These are phyloP conservation scores for Erysimum cheiranthoides DNA, from an alignment of 345 rosid genomes.

Conservation along the genomic window DNA sequence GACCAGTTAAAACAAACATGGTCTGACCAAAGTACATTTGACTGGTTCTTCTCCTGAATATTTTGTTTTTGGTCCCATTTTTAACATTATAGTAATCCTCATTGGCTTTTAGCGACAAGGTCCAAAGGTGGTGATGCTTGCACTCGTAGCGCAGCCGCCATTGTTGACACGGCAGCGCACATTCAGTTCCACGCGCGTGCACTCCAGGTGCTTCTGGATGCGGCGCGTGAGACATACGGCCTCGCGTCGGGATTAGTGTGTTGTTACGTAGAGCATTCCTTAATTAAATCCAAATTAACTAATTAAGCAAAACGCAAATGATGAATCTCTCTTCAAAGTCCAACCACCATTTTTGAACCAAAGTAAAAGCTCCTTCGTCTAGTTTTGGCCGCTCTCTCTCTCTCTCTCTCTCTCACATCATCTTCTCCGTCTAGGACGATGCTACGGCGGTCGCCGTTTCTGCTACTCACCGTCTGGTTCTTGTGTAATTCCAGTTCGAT, in stretches of 20 bases:
- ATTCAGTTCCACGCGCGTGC: not conserved
- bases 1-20: not conserved
- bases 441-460: conserved; percentile 26
- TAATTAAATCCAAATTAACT: not conserved
- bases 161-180: not conserved
- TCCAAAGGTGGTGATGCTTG: not conserved
- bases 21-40: not conserved
- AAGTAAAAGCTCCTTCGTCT: conserved; percentile 1
- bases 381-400: conserved; percentile 1
- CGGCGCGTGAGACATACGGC: not conserved
- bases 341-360: not conserved
- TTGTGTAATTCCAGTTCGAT: conserved; percentile 20
- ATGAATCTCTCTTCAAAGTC: conserved; percentile 27
- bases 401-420: not conserved
- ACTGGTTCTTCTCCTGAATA: too few relatives aligned
- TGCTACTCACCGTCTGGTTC: conserved; percentile 29
- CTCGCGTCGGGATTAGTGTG: not conserved
- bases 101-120: not conserved
- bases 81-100: not conserved
- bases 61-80: not conserved
- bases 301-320: not conserved
- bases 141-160: not conserved
- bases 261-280: not conserved
- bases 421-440: conserved; percentile 15
- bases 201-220: not conserved